phyloP scores from a whole-genome alignment of 2,329 filamentous ascomycete genomes.

The Fusarium aywerte region DNA sequence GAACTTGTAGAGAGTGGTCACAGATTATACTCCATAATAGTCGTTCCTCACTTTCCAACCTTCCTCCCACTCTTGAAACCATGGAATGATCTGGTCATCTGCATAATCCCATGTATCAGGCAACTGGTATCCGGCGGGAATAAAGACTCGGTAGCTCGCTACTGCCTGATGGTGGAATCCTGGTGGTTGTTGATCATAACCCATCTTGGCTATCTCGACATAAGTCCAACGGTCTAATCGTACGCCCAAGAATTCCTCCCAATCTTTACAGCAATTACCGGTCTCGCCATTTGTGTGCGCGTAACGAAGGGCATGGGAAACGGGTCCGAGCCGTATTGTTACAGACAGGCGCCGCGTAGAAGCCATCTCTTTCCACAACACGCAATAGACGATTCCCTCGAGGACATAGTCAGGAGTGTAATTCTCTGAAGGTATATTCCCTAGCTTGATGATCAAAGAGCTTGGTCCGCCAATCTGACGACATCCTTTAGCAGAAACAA shows the following conservation, averaged over 20 bases:
- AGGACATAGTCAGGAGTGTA: background rate
- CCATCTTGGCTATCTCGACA: conserved; percentile 3
- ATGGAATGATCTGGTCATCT: conserved; percentile 2
- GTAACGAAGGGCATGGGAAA: background rate
- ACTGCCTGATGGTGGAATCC: background rate
- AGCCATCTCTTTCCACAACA: background rate
- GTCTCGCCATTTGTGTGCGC: background rate
- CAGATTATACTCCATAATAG: too few species aligned
- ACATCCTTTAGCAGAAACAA: background rate
- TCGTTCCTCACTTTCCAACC: background rate
- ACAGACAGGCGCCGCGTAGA: background rate
- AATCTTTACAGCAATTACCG: background rate
- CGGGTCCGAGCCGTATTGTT: background rate
- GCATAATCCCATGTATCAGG: conserved; percentile 4
- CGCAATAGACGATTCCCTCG: background rate
- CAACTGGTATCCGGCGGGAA: background rate
- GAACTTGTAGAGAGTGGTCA: too few species aligned
- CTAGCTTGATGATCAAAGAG: background rate
- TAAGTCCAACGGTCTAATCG: conserved; percentile 1
- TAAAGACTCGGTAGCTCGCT: background rate
- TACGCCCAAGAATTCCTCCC: background rate
- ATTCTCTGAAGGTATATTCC: background rate
- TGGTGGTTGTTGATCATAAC: background rate
- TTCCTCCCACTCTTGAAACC: conserved; percentile 4
- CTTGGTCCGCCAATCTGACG: background rate